phyloP scores from a whole-genome alignment of 139 green algal genomes.

The Diplosphaera chodatii region DNA sequence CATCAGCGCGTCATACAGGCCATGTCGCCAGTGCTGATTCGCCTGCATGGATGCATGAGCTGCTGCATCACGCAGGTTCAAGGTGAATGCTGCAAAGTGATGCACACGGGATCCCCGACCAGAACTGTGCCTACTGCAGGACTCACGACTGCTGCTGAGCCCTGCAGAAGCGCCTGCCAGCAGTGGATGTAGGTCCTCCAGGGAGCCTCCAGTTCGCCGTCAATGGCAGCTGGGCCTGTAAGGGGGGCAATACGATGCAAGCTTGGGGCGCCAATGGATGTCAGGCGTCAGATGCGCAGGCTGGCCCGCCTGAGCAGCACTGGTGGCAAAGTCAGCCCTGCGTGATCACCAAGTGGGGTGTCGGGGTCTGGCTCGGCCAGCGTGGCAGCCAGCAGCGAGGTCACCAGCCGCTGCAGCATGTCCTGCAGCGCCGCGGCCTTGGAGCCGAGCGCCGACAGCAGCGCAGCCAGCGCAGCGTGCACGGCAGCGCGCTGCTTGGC shows the following conservation, averaged over 20 bases:
- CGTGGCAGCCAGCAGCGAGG: constrained; percentile 5
- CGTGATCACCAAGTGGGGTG: neutral
- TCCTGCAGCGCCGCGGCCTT: constrained; percentile 1
- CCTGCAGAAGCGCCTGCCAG: constrained; percentile 11
- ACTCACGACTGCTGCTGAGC: neutral
- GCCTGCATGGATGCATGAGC: neutral
- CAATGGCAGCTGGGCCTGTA: neutral
- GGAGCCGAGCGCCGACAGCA: constrained; percentile 3
- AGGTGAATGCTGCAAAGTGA: no score
- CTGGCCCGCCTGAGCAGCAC: no score
- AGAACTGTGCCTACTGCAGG: no score
- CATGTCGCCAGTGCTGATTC: neutral
- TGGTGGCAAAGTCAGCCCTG: neutral
- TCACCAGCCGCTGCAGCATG: constrained; percentile 6
- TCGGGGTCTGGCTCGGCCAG: neutral
- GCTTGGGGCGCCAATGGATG: neutral
- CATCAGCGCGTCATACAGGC: constrained; percentile 11
- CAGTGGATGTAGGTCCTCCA: constrained; percentile 10
- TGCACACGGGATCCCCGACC: no score
- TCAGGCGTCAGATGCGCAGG: neutral
- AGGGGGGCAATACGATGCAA: no score
- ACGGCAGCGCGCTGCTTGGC: constrained; percentile 7
- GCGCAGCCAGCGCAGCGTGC: constrained; percentile 7
- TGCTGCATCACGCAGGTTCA: no score
- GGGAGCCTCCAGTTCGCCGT: constrained; percentile 1